Evolutionary conservation across 306 rosid genomes (phyloP).

Genomic region (Luffa acutangula): DNA sequence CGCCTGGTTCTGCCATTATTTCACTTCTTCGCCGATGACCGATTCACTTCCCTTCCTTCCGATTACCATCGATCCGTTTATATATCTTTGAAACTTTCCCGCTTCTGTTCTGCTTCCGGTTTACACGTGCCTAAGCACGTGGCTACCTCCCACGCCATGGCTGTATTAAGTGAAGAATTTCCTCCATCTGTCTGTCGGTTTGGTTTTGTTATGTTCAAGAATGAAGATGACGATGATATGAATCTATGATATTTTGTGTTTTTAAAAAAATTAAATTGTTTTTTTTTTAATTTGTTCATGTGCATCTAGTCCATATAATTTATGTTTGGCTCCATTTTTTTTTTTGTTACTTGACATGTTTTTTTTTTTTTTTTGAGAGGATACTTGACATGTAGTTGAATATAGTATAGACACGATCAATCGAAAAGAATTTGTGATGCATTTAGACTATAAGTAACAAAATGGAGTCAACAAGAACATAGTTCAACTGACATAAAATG

Average conservation of each 20-base stretch:
- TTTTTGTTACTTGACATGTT: too few species aligned
- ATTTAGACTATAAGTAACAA: too few species aligned
- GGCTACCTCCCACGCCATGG: background rate
- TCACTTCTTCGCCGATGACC: background rate
- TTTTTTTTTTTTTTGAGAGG: too few species aligned
- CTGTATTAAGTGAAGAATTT: background rate
- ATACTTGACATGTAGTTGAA: too few species aligned
- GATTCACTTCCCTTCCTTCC: background rate
- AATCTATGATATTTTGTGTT: background rate
- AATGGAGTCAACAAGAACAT: too few species aligned
- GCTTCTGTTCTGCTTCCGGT: background rate
- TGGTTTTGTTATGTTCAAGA: background rate
- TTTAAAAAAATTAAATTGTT: too few species aligned
- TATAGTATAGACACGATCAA: too few species aligned
- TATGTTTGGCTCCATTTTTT: too few species aligned
- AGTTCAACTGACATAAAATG: too few species aligned
- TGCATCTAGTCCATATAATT: too few species aligned
- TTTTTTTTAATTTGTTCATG: too few species aligned
- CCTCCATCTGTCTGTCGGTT: background rate
- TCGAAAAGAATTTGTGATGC: too few species aligned
- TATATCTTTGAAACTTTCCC: background rate
- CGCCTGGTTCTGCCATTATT: background rate
- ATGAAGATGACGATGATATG: background rate
- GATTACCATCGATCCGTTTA: background rate
- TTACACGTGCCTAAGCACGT: background rate